Evolutionary conservation across 257 asterid species (phyloP).

Genomic region (Apocynum venetum): DNA sequence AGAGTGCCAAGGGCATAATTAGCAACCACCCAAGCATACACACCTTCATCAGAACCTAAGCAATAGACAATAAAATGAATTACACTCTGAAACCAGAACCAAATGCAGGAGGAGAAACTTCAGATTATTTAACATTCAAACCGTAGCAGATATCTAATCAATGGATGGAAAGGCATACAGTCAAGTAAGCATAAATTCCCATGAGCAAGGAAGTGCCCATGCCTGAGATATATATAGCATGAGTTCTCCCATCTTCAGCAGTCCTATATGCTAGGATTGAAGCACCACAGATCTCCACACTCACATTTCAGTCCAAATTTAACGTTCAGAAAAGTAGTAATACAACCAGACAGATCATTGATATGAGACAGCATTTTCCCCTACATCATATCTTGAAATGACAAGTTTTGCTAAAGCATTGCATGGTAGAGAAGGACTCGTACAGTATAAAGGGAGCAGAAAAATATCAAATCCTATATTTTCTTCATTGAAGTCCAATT

Average conservation of each 20-base stretch:
- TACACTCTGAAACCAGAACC: slow-evolving; percentile 6
- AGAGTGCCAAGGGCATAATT: slow-evolving; percentile 93
- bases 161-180: not conserved
- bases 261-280: not conserved
- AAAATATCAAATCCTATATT: not conserved
- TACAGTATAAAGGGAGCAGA: not conserved
- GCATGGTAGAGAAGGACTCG: not conserved
- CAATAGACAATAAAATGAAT: slow-evolving; percentile 8
- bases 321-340: not conserved
- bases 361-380: not conserved
- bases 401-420: not conserved
- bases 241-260: not conserved
- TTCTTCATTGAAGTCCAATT: not conserved
- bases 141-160: not conserved
- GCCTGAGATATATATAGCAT: not conserved
- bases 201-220: not conserved
- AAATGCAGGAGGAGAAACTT: not conserved
- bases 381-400: no score
- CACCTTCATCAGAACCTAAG: slow-evolving; percentile 95
- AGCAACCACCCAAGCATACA: slow-evolving; percentile 97
- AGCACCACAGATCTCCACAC: no score
- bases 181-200: not conserved
- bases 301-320: not conserved
- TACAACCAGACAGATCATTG: not conserved
- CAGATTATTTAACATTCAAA: not conserved